Evolutionary conservation across 768 basidiomycete species (phyloP), one percentile per base, ranked within the genome.

Genomic region (Cystofilobasidium ferigula): DNA sequence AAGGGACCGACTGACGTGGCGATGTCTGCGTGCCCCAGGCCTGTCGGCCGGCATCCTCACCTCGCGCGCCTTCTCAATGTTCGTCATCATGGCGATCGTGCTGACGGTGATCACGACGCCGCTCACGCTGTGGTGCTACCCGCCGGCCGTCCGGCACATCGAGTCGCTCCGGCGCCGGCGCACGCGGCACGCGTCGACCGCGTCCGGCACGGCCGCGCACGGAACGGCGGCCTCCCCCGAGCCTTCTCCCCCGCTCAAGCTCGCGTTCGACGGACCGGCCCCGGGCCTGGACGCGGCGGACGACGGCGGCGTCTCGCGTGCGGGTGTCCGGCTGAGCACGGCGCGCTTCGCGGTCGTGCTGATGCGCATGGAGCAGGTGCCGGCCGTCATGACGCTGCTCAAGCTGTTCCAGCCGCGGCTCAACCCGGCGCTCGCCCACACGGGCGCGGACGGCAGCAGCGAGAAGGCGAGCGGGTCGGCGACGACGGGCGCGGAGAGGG

Each of bases 311-410:
- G 40, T 48, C 18, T 16, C 28, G 51, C 16, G 2, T 6, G 51
- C 28, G 20, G 62, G 67, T 1, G 53, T 63, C 26, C 56, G 67
- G 10, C 43, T 43, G 12, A 9, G 45, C 10, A 59, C 61, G 13
- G 26, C 34, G 18, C 57, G 57, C 30, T 35, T 58, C 22, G 43
- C 62, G 20, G 61, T 68, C 47, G 67, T 68, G 36, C 61, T 68
- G 12, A 51, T 45, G 42, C 54, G 62, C 26, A 68, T 68, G 53
- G 67, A 68, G 47, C 61, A 68, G 32, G 74, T 98, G 0, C 86
- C 92, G 0, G 83, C 87, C 12, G 85, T 89, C 76, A 93, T 99
- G 90, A 83, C 88, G 0, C 78, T 99, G 62, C 84, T 88, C 0
- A 87, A 93, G 72, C 83, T 97, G 63, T 78, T 97, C 47, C 85